Conservation (phyloP, 768 basidiomycete genomes). For the Gyrodon lividus region DNA sequence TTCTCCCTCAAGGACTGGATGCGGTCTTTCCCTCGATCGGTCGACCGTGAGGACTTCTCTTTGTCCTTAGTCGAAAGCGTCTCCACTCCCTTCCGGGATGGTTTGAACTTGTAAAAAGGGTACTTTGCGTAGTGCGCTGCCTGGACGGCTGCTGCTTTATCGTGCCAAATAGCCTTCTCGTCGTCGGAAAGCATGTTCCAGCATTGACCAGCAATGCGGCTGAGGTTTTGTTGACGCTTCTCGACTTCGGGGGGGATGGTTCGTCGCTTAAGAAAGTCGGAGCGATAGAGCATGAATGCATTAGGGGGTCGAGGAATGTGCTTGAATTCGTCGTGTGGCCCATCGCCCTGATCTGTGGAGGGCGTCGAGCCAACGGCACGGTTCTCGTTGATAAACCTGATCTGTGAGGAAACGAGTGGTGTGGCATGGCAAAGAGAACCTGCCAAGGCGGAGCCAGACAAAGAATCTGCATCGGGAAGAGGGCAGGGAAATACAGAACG, state of each 20-base stretch:
- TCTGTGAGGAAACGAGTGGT: constrained; percentile 4
- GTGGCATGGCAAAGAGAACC: neutral
- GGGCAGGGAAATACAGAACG: constrained; percentile 11
- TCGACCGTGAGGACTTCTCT: constrained; percentile 23
- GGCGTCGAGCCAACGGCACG: constrained; percentile 1
- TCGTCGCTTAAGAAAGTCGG: constrained; percentile 45
- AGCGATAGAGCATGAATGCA: constrained; percentile 59
- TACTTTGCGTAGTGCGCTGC: constrained; percentile 29
- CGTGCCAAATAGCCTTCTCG: constrained; percentile 38
- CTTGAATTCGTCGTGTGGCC: constrained; percentile 7
- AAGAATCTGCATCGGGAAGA: neutral
- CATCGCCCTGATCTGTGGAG: neutral
- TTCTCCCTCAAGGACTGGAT: constrained; percentile 37
- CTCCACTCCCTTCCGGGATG: constrained; percentile 21
- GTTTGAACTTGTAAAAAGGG: constrained; percentile 30
- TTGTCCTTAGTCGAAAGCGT: constrained; percentile 25
- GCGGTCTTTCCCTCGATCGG: constrained; percentile 22
- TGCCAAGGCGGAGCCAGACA: neutral
- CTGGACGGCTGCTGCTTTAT: constrained; percentile 26
- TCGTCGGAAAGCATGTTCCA: constrained; percentile 45
- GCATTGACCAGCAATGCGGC: constrained; percentile 49
- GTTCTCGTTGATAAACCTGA: neutral
- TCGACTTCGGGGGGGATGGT: constrained; percentile 44
- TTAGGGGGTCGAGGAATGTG: constrained; percentile 51
- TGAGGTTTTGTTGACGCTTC: constrained; percentile 54